A percentile compares a stretch with the other conserved stretches of the same genome.
These are phyloP conservation scores for Flaveria trinervia DNA, from an alignment of 129 eudicot species.

Conservation along the genomic window DNA sequence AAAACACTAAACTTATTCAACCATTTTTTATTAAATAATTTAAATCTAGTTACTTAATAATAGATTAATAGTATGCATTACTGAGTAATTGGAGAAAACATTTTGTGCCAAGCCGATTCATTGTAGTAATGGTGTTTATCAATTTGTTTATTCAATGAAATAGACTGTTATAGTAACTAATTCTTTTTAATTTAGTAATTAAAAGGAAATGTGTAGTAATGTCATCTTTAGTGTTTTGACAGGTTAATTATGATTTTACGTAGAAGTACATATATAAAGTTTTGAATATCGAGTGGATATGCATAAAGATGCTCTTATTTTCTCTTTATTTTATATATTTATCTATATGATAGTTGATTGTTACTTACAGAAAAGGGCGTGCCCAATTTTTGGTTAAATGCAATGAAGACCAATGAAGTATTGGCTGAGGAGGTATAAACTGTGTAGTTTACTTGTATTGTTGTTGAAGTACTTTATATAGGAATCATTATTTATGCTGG, in stretches of 20 bases:
- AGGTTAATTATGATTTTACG: not conserved
- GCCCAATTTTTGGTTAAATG: constrained; percentile 80
- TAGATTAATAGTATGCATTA: not conserved
- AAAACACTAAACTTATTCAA: not conserved
- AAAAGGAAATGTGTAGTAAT: not conserved
- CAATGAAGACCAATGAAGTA: constrained; percentile 80
- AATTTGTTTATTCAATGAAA: not conserved
- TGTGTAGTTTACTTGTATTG: constrained; percentile 6
- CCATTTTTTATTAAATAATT: not conserved
- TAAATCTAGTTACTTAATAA: not conserved
- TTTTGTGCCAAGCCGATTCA: not conserved
- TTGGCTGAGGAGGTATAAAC: constrained; percentile 74
- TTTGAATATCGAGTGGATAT: not conserved
- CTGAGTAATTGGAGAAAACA: not conserved
- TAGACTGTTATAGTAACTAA: not conserved
- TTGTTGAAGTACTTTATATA: not conserved
- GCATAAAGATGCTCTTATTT: not conserved
- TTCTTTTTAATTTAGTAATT: not conserved
- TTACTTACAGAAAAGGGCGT: constrained; percentile 72
- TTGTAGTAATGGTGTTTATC: not conserved
- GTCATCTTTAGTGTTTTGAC: not conserved
- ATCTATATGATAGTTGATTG: not conserved
- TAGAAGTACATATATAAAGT: not conserved
- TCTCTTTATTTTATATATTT: not conserved
- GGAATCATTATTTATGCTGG: not conserved